Evolutionary conservation across 1,284 basidiomycete genomes (phyloP).

Genomic region (Vanrija pseudolonga): DNA sequence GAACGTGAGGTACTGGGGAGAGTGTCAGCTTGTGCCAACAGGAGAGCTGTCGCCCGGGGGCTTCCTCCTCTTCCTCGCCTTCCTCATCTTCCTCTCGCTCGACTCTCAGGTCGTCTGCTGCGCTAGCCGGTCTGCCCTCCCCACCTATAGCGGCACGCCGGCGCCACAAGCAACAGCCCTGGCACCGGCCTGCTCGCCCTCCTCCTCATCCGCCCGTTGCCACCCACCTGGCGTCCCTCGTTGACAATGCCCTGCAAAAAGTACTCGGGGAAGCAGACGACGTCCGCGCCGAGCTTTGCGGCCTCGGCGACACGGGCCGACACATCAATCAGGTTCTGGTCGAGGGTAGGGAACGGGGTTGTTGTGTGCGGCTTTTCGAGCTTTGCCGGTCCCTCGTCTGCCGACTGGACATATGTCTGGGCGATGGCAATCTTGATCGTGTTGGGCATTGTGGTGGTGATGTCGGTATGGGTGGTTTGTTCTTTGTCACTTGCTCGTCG

Average conservation of each 20-base stretch:
- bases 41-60: not conserved
- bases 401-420: slow-evolving; percentile 35
- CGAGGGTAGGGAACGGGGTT: slow-evolving; percentile 28
- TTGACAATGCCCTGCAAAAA: slow-evolving; percentile 46
- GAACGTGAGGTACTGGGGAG: slow-evolving; percentile 38
- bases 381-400: slow-evolving; percentile 15
- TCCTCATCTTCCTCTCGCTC: no score
- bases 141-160: no score
- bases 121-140: no score
- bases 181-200: no score
- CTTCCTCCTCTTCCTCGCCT: not conserved
- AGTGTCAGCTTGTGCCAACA: not conserved
- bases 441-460: not conserved
- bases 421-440: slow-evolving; percentile 38
- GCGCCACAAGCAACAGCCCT: no score
- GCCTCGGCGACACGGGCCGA: slow-evolving; percentile 25
- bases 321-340: slow-evolving; percentile 29
- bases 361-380: slow-evolving; percentile 17
- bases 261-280: slow-evolving; percentile 49
- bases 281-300: slow-evolving; percentile 24
- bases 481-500: no score
- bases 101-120: no score
- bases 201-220: not conserved
- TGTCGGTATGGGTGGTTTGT: not conserved
- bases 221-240: slow-evolving; percentile 37